These are phyloP conservation scores for Coprinopsis sp. DNA, from an alignment of 768 basidiomycete genomes.

Conservation along the genomic window DNA sequence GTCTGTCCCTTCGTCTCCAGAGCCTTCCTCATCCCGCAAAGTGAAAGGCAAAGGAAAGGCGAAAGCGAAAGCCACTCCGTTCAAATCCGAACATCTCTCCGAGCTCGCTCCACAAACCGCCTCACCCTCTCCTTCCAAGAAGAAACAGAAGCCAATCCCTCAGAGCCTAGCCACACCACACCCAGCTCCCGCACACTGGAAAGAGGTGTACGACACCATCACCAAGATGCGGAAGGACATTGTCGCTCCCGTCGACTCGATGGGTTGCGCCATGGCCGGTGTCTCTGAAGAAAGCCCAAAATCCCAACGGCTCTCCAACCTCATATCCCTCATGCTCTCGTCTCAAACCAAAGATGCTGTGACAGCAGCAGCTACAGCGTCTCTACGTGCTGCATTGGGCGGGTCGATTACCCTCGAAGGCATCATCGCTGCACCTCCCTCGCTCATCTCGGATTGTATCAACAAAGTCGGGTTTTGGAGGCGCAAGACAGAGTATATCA, in stretches of 20 bases:
- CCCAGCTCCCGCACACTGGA: conserved; percentile 63
- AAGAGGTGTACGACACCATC: conserved; percentile 65
- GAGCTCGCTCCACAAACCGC: conserved; percentile 11
- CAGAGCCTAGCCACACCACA: conserved; percentile 56
- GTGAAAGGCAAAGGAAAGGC: conserved; percentile 6
- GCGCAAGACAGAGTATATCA: conserved; percentile 76
- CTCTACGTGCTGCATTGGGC: conserved; percentile 68
- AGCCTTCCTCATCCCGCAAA: background rate
- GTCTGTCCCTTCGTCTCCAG: conserved; percentile 2
- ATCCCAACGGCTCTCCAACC: conserved; percentile 66
- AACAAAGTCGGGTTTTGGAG: conserved; percentile 92
- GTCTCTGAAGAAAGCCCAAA: background rate
- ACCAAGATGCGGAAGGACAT: conserved; percentile 69
- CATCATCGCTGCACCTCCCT: conserved; percentile 57
- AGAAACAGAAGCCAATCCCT: conserved; percentile 54
- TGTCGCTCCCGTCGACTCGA: conserved; percentile 86
- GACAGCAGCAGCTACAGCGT: conserved; percentile 72
- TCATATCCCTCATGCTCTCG: conserved; percentile 92
- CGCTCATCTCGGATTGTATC: conserved; percentile 69
- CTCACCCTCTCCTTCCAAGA: conserved; percentile 27
- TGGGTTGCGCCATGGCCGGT: conserved; percentile 74
- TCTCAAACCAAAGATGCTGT: conserved; percentile 95
- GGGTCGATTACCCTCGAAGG: conserved; percentile 76
- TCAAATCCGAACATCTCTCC: background rate
- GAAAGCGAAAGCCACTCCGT: background rate